A percentile compares a stretch with the other conserved stretches of the same genome.
phyloP scores from a whole-genome alignment of 164 flowering plant genomes.

The Sextonia rubra region DNA sequence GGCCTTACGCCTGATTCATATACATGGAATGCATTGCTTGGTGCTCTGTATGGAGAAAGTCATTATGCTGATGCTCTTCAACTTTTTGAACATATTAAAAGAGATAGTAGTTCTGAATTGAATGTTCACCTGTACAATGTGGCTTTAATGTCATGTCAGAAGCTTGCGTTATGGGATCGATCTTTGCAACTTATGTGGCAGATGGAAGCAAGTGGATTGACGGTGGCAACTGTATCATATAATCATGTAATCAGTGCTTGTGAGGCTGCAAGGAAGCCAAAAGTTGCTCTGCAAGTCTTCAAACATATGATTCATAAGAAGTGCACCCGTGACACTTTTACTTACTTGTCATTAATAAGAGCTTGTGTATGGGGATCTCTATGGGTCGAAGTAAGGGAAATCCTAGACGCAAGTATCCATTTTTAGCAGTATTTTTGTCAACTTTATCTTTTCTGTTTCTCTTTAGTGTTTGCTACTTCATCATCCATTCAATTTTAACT shows the following conservation, averaged over 20 bases:
- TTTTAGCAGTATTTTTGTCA: neutral
- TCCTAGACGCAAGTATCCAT: conserved; percentile 53
- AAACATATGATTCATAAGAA: conserved; percentile 69
- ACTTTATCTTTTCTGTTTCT: neutral
- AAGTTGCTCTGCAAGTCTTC: conserved; percentile 73
- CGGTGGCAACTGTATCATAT: conserved; percentile 53
- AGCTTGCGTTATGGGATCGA: conserved; percentile 69
- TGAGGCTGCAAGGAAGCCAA: conserved; percentile 75
- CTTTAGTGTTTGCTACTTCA: neutral
- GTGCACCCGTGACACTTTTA: conserved; percentile 65
- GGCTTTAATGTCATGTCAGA: conserved; percentile 70
- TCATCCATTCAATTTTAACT: no score
- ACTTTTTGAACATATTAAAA: conserved; percentile 56
- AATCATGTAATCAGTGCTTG: conserved; percentile 76
- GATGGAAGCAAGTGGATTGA: conserved; percentile 64
- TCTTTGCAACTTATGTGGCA: conserved; percentile 81
- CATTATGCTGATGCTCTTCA: conserved; percentile 56
- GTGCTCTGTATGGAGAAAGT: conserved; percentile 54
- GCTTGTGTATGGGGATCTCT: conserved; percentile 79
- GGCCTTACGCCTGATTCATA: conserved; percentile 62
- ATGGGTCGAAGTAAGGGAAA: conserved; percentile 62
- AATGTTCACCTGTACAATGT: conserved; percentile 58
- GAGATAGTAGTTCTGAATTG: conserved; percentile 26
- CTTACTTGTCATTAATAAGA: conserved; percentile 67
- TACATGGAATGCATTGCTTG: conserved; percentile 79